phyloP scores from a whole-genome alignment of 2,329 filamentous ascomycete genomes.

The Claviceps citrina region DNA sequence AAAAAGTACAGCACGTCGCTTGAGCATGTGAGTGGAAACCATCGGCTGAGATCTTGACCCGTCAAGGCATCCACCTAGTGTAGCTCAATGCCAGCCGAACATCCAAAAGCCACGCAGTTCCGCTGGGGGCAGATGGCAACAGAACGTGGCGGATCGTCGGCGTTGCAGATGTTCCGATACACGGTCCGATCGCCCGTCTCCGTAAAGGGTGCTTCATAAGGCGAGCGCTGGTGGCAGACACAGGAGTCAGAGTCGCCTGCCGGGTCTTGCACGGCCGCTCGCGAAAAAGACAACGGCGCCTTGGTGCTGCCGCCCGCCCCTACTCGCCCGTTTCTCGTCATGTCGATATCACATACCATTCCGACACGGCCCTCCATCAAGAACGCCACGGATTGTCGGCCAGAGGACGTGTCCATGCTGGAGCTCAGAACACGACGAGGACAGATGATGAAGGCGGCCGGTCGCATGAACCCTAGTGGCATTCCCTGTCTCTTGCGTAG shows the following conservation, averaged over 20 bases:
- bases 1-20: slow-evolving; percentile 46
- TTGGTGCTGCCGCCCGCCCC: slow-evolving; percentile 2
- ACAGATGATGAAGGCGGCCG: slow-evolving; percentile 39
- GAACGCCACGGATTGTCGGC: slow-evolving; percentile 39
- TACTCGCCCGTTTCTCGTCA: slow-evolving; percentile 5
- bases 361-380: slow-evolving; percentile 45
- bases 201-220: slow-evolving; percentile 12
- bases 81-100: slow-evolving; percentile 44
- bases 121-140: slow-evolving; percentile 50
- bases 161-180: slow-evolving; percentile 37
- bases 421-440: slow-evolving; percentile 41
- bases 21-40: slow-evolving; percentile 38
- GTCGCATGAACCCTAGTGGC: slow-evolving; percentile 19
- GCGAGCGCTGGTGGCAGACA: slow-evolving; percentile 12
- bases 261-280: background rate
- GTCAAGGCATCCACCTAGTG: slow-evolving; percentile 38
- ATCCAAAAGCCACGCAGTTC: slow-evolving; percentile 50
- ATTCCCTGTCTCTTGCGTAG: slow-evolving; percentile 11
- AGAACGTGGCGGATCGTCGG: slow-evolving; percentile 48
- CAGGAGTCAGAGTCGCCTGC: slow-evolving; percentile 7
- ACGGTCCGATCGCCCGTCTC: slow-evolving; percentile 18
- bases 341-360: slow-evolving; percentile 40
- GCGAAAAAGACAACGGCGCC: background rate
- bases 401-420: slow-evolving; percentile 45
- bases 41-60: slow-evolving; percentile 33